Evolutionary conservation across 2,329 filamentous ascomycete genomes (phyloP).

Genomic region (Penicillium sp.): DNA sequence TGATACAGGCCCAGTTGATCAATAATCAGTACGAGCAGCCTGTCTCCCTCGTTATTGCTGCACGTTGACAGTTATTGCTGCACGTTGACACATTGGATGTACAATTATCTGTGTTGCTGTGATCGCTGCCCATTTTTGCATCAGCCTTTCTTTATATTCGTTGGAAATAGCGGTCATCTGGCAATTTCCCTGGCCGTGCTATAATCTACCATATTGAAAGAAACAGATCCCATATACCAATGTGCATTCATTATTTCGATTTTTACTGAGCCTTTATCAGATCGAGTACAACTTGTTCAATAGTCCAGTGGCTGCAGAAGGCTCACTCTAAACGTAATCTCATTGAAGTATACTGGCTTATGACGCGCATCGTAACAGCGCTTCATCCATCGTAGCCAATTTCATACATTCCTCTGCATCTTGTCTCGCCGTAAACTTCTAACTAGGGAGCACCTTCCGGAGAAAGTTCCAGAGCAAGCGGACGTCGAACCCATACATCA

Average conservation of each 20-base stretch:
- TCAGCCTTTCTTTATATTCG: slow-evolving; percentile 1
- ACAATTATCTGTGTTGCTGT: slow-evolving; percentile 1
- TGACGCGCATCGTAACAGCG: too few relatives aligned
- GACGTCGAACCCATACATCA: too few relatives aligned
- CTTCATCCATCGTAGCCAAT: too few relatives aligned
- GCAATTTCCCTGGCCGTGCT: neutral
- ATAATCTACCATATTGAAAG: neutral
- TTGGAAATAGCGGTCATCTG: neutral
- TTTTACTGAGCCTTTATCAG: neutral
- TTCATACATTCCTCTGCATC: too few relatives aligned
- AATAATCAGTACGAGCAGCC: neutral
- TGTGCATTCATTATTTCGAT: neutral
- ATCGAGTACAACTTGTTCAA: neutral
- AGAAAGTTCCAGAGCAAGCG: too few relatives aligned
- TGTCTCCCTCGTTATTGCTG: too few relatives aligned
- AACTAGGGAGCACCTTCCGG: too few relatives aligned
- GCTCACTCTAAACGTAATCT: neutral
- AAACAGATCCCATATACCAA: neutral
- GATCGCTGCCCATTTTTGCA: neutral
- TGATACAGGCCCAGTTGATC: neutral
- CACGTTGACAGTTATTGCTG: neutral
- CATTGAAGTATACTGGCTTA: too few relatives aligned
- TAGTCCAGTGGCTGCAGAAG: neutral
- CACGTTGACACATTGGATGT: slow-evolving; percentile 1
- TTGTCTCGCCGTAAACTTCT: too few relatives aligned